Base-by-base conservation (phyloP, 1,284 basidiomycete species). In the Austroboletus novae-zelandiae region DNA sequence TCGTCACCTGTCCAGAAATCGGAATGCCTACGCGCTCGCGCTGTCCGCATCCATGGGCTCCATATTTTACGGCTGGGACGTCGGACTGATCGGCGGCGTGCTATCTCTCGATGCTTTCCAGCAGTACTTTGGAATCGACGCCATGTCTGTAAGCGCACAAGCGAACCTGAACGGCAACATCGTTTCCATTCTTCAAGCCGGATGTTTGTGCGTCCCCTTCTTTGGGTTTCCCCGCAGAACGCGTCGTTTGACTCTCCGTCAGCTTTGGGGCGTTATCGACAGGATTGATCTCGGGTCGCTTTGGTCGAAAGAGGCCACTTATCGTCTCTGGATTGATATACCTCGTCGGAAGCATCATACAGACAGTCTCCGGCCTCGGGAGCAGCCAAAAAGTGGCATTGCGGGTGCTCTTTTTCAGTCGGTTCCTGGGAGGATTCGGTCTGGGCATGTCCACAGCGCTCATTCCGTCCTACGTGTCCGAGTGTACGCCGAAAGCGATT, bases 381-480 rank as follows among this genome's bases (percentile, higher is more conserved):
- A 72, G 66, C 47, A 72, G 64, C 46, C 61, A 65, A 55, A 52
- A 43, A 17, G 69, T 72, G 11, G 74, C 68, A 14, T 58, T 78
- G n/a, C 59, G 61, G 3, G 67, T 77, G 8, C 67, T 81, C 17
- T 80, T 76, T 59, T 74, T 77, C 57, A 71, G 77, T 40, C 69
- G 77, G 23, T 75, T 79, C 53, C 35, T 79, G 9, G 76, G 72
- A 14, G 76, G 76, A 9, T 60, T 77, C 40, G 76, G 78, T 17
- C 68, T 80, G 31, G 77, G 77, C 17, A 76, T 78, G 72, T 75
- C 80, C 43, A 76, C 76, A 1, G 75, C 75, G 4, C 68, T 83
- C 6, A 77, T 81, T 30, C 81, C 82, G 2, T 74, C 79, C 0
- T 84, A 83, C 50, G 74, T 81, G 6, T 77, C 78, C 4, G 82